Base-by-base conservation (phyloP, 2,329 filamentous ascomycete species). In the Elsinoe necatrix region DNA sequence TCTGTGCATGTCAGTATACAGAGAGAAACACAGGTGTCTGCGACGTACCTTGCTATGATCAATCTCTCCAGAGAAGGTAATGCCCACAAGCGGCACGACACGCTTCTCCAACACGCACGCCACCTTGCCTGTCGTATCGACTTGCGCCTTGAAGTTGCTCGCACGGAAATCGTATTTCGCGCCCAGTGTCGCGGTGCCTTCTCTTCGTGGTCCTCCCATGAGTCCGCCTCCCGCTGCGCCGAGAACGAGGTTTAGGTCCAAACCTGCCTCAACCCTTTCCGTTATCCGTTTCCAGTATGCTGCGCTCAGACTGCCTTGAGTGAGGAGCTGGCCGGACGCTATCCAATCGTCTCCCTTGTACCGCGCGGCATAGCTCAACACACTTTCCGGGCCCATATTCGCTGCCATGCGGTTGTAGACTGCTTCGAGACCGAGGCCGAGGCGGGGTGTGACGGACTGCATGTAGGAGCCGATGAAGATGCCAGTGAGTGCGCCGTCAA, bases 151-250 rank as follows among this genome's bases (percentile, higher is more conserved):
- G 84, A 96, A 95, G 52, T 89, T 93, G 56, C 89, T 93, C 76
- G 90, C 88, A 69, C 89, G 83, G 83, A 98, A 98, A 72, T 96
- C 92, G 75, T 98, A 98, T 76, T 98, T 98, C 70, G 90, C 89
- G 67, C 92, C 93, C 66, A 97, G 81, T 56, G 91, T 89, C 55
- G 95, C 91, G 60, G 89, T 81, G 57, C 93, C 93, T 72, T 98
- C 91, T 73, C 90, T 92, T 71, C 85, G 82, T 55, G 85, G 71
- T 47, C 83, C 83, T 59, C 80, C 83, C 66, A 89, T 89, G 83
- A 93, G 90, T 56, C 81, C 78, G 50, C 68, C 66, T 25, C 75
- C 75, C 21, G 80, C 83, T 64, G 95, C 86, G 8, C 37, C 54
- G 9, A 37, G 23, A 62, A 91, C 86, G 59, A 98, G 80, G 72